Conservation (phyloP, 2,329 filamentous ascomycete species). For the Aureobasidium sp. region DNA sequence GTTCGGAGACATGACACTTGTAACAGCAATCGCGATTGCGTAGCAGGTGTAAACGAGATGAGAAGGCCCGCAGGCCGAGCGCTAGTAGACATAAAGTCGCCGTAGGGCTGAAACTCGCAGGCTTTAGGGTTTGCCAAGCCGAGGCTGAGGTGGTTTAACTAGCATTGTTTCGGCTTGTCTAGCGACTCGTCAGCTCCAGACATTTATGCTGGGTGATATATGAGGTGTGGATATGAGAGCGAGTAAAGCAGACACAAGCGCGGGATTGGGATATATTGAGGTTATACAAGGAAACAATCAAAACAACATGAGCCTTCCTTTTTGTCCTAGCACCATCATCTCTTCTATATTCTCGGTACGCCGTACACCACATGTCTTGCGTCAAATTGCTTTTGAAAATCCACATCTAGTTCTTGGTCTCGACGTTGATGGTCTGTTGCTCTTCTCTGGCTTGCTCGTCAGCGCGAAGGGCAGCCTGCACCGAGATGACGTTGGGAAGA, state of each 20-base stretch:
- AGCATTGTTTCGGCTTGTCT: background rate
- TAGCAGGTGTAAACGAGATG: constrained; percentile 3
- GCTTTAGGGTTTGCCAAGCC: background rate
- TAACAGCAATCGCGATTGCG: background rate
- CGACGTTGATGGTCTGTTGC: constrained; percentile 16
- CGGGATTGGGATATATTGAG: constrained; percentile 3
- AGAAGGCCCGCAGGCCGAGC: background rate
- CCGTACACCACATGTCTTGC: constrained; percentile 1
- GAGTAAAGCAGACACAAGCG: background rate
- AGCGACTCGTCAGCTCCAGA: background rate
- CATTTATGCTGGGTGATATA: background rate
- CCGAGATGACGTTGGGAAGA: constrained; percentile 32
- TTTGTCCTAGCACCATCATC: background rate
- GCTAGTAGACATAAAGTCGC: background rate
- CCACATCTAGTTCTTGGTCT: background rate
- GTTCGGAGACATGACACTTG: background rate
- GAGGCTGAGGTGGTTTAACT: background rate
- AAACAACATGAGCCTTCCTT: background rate
- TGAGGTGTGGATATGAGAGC: background rate
- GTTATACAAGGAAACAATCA: constrained; percentile 12
- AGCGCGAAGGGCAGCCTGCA: constrained; percentile 18
- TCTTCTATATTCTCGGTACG: constrained; percentile 7
- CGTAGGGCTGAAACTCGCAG: constrained; percentile 2
- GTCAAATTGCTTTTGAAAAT: background rate
- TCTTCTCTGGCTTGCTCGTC: constrained; percentile 17